Evolutionary conservation across 2,329 filamentous ascomycete genomes (phyloP), one percentile per base, ranked within the genome.

Genomic region (Cladosporium sp.): DNA sequence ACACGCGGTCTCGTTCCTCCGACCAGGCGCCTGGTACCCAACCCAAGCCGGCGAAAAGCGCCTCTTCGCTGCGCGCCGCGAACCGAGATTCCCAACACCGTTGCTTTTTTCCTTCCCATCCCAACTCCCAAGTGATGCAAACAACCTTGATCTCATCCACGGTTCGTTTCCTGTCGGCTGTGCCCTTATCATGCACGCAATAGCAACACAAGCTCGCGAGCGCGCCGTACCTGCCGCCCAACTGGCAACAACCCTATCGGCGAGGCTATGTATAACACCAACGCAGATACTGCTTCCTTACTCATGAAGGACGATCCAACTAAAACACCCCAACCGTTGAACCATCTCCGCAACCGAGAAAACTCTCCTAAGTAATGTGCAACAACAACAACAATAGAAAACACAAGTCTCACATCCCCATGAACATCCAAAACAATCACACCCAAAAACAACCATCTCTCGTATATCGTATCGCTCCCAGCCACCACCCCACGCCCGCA

Each of bases 101-200:
- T 28, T 18, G 25, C 49, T 30, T 46, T 46, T 11, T 32, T 28
- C 7, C 7, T 28, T 28, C 28, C 7, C 25, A n/a, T 28, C 32
- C 28, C 25, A 7, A 18, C 18, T 56, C 25, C 60, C 60, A 51
- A 32, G 58, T 46, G n/a, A 49, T 28, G 18, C 58, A 46, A 26
- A 30, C 32, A 21, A 54, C 51, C 51, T 28, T 28, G 32, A 23
- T 36, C 18, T 28, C 51, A 32, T 14, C 60, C 58, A 61, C 18
- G 58, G 58, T 48, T 51, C 56, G 36, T n/a, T 28, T 34, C 25
- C 10, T 53, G 46, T 32, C 59, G 59, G 46, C 59, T 53, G 23
- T 36, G 59, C 59, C 28, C 54, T 57, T 57, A 30, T 61, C 46
- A 62, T 63, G 60, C 60, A 56, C 39, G 60, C 60, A 63, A 63